These are phyloP conservation scores for Metschnikowia borealis DNA, from an alignment of 805 yeast species.

Conservation along the genomic window DNA sequence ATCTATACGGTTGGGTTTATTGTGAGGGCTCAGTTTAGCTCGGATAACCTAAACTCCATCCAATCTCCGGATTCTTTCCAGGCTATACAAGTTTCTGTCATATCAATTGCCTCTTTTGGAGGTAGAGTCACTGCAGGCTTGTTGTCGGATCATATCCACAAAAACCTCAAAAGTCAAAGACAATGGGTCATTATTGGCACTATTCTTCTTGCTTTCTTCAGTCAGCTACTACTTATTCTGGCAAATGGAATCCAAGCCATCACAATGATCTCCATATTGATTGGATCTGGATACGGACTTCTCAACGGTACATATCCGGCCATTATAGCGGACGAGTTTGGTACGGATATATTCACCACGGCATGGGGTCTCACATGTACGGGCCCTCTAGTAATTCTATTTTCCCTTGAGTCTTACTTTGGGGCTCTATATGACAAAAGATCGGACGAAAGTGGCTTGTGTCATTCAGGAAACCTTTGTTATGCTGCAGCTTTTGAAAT, in stretches of 20 bases:
- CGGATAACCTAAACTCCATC: constrained; percentile 7
- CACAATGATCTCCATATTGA: constrained; percentile 46
- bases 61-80: constrained; percentile 46
- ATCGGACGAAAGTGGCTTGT: constrained; percentile 36
- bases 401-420: constrained; percentile 50
- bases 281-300: constrained; percentile 68
- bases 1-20: constrained; percentile 72
- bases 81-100: constrained; percentile 66
- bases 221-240: constrained; percentile 34
- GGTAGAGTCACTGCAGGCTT: constrained; percentile 68
- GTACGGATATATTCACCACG: constrained; percentile 63
- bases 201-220: constrained; percentile 30
- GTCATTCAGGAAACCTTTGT: constrained; percentile 36
- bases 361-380: constrained; percentile 74
- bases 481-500: constrained; percentile 35
- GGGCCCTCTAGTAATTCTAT: constrained; percentile 59
- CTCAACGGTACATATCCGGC: constrained; percentile 75
- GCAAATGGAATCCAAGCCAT: constrained; percentile 20
- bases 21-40: constrained; percentile 42
- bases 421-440: constrained; percentile 52
- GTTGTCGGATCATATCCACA: constrained; percentile 55
- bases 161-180: constrained; percentile 51
- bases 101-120: constrained; percentile 60
- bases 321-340: constrained; percentile 67
- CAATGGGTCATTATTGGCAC: constrained; percentile 59